Conservation (phyloP, 805 yeast genomes). For the Yarrowia porcina region DNA sequence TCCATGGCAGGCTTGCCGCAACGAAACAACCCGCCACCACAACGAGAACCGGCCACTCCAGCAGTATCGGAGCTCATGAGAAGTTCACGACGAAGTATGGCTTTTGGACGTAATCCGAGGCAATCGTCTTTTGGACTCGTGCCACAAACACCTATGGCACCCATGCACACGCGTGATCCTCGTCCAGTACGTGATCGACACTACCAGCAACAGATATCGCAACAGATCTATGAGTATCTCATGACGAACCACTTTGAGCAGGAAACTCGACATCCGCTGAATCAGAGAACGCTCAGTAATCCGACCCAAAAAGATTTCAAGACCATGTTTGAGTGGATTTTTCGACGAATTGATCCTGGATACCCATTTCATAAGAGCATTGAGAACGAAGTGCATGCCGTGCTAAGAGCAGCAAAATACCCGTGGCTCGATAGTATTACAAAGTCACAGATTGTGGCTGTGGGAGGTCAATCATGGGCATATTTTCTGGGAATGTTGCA, state of each 20-base stretch:
- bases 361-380: conserved; percentile 63
- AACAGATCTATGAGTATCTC: conserved; percentile 65
- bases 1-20: conserved; percentile 20
- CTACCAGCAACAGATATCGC: conserved; percentile 63
- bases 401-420: conserved; percentile 63
- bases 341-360: conserved; percentile 74
- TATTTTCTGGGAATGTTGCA: conserved; percentile 74
- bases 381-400: conserved; percentile 69
- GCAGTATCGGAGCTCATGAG: conserved; percentile 12
- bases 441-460: conserved; percentile 84
- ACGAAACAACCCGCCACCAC: conserved; percentile 20
- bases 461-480: conserved; percentile 88
- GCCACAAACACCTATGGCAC: conserved; percentile 15
- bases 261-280: conserved; percentile 68
- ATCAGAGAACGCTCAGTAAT: conserved; percentile 58
- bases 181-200: conserved; percentile 73
- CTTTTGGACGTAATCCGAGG: conserved; percentile 1
- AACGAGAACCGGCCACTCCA: conserved; percentile 16
- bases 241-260: conserved; percentile 63
- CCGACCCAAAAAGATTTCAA: conserved; percentile 90
- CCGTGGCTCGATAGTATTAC: conserved; percentile 79
- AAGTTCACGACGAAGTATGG: conserved; percentile 17
- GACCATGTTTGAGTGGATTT: conserved; percentile 73
- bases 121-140: conserved; percentile 12
- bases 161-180: conserved; percentile 47